Percentiles rank a stretch among this genome's conserved stretches.
Evolutionary conservation across 2,329 filamentous ascomycete species (phyloP).

Genomic region (Didymella lethalis): DNA sequence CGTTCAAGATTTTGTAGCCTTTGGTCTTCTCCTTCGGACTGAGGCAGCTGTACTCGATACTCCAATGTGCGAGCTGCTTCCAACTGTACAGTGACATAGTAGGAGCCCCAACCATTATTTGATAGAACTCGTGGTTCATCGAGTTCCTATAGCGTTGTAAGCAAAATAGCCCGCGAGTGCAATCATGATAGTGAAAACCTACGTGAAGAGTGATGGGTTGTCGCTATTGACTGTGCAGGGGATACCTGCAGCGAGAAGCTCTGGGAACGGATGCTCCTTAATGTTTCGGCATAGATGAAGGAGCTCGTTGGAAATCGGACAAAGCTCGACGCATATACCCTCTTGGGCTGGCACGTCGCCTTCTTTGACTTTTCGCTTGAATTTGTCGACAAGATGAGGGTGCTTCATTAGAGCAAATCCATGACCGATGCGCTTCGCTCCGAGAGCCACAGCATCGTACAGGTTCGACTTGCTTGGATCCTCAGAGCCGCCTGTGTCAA

Average conservation of each 20-base stretch:
- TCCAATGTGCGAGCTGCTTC: conserved; percentile 66
- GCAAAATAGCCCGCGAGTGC: too few species aligned
- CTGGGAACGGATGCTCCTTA: conserved; percentile 71
- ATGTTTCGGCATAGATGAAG: conserved; percentile 72
- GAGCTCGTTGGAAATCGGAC: conserved; percentile 80
- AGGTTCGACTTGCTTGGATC: conserved; percentile 69
- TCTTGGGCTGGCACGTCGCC: conserved; percentile 29
- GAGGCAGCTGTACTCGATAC: conserved; percentile 56
- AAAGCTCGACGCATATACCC: conserved; percentile 74
- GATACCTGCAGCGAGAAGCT: conserved; percentile 73
- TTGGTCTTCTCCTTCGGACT: conserved; percentile 48
- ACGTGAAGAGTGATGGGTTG: conserved; percentile 77
- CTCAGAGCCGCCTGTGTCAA: conserved; percentile 67
- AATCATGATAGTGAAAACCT: conserved; percentile 1
- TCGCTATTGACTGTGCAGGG: conserved; percentile 79
- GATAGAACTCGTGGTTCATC: conserved; percentile 79
- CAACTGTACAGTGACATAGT: conserved; percentile 74
- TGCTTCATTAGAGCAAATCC: conserved; percentile 75
- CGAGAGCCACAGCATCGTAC: conserved; percentile 70
- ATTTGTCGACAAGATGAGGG: conserved; percentile 67
- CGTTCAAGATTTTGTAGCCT: conserved; percentile 59
- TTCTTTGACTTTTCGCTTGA: conserved; percentile 52
- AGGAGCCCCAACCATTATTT: conserved; percentile 72
- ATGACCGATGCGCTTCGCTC: conserved; percentile 75
- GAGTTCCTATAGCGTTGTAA: conserved; percentile 62